A percentile compares a stretch with the other conserved stretches of the same genome.
Evolutionary conservation across 1,284 basidiomycete species (phyloP).

Genomic region (Leccinum olivaceoglutinosum): DNA sequence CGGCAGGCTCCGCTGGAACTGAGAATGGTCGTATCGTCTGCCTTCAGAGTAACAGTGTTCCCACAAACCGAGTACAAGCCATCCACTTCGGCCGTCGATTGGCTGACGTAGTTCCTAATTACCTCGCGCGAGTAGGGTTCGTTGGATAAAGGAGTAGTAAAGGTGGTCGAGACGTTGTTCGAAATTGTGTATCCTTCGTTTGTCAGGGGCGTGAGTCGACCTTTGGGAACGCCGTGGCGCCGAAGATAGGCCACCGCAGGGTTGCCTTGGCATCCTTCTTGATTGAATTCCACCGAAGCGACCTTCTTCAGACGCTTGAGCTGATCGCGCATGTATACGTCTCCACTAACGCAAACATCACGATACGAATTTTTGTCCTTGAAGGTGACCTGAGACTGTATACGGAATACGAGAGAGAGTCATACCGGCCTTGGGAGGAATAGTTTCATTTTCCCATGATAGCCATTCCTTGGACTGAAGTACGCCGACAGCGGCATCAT

Average conservation of each 20-base stretch:
- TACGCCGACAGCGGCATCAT: constrained; percentile 83
- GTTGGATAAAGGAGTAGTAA: constrained; percentile 82
- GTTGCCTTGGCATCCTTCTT: constrained; percentile 87
- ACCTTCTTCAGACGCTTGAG: constrained; percentile 86
- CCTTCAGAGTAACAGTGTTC: constrained; percentile 39
- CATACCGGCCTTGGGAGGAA: constrained; percentile 75
- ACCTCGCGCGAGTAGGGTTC: constrained; percentile 76
- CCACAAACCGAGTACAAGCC: constrained; percentile 45
- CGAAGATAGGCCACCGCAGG: constrained; percentile 91
- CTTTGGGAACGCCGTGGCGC: constrained; percentile 81
- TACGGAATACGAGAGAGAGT: constrained; percentile 78
- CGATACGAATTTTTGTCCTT: constrained; percentile 87
- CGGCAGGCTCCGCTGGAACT: constrained; percentile 29
- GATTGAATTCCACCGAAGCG: constrained; percentile 81
- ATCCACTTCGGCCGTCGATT: constrained; percentile 35
- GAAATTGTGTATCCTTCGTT: constrained; percentile 84
- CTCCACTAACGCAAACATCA: constrained; percentile 79
- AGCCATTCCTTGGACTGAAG: constrained; percentile 98
- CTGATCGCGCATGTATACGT: constrained; percentile 81
- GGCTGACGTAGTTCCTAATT: constrained; percentile 45
- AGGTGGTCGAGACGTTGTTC: constrained; percentile 51
- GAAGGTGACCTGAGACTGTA: constrained; percentile 83
- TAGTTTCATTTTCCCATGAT: constrained; percentile 84
- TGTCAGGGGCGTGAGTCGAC: constrained; percentile 72
- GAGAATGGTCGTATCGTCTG: constrained; percentile 30